Evolutionary conservation across 495 filamentous ascomycete genomes (phyloP).

Genomic region (Oidiodendron maius): DNA sequence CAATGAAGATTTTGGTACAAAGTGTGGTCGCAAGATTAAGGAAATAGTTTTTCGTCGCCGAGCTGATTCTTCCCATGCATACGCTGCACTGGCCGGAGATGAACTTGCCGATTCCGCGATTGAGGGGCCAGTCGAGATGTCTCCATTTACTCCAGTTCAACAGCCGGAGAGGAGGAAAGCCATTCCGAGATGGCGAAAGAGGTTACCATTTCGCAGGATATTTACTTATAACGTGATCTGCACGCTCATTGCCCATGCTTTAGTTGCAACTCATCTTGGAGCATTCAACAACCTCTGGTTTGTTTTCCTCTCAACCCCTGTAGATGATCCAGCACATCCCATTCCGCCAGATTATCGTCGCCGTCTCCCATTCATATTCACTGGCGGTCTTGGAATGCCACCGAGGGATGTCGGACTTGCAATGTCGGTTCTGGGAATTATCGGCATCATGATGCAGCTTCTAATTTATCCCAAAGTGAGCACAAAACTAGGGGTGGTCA

Average conservation of each 20-base stretch:
- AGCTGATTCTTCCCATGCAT: conserved; percentile 11
- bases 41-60: conserved; percentile 5
- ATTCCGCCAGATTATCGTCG: conserved; percentile 29
- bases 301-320: conserved; percentile 75
- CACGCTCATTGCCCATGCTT: conserved; percentile 60
- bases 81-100: conserved; percentile 14
- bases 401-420: conserved; percentile 71
- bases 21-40: conserved; percentile 11
- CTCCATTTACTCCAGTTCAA: conserved; percentile 6
- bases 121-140: conserved; percentile 6
- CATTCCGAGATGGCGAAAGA: conserved; percentile 20
- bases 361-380: conserved; percentile 63
- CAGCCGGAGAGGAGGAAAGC: conserved; percentile 7
- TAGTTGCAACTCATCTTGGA: conserved; percentile 73
- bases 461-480: conserved; percentile 67
- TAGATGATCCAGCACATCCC: conserved; percentile 49
- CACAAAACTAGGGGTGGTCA: conserved; percentile 58
- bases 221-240: conserved; percentile 71
- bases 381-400: conserved; percentile 72
- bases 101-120: conserved; percentile 6
- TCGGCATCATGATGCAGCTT: conserved; percentile 73
- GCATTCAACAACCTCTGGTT: conserved; percentile 84
- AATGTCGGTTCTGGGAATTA: conserved; percentile 67
- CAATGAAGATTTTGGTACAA: conserved; percentile 43
- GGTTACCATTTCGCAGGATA: conserved; percentile 64